A percentile compares a stretch with the other conserved stretches of the same genome.
Evolutionary conservation across 108 stramenopile genomes (phyloP).

Genomic region (Aurantiochytrium sp.): DNA sequence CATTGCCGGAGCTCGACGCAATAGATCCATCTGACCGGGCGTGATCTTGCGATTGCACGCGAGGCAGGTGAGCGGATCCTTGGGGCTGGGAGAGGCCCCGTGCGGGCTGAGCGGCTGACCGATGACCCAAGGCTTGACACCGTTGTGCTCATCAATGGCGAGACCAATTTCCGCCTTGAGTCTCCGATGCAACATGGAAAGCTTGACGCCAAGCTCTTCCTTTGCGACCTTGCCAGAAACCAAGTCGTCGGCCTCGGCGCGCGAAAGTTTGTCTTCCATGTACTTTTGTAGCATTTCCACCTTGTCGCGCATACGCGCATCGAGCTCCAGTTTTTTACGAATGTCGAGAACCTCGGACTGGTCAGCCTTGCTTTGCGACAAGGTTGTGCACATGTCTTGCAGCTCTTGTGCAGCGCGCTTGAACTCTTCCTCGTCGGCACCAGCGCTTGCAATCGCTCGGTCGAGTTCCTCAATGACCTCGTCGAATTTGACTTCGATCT

Average conservation of each 20-base stretch:
- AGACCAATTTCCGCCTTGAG: not conserved
- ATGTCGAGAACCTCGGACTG: constrained; percentile 4
- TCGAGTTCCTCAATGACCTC: constrained; percentile 2
- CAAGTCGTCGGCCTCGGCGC: not conserved
- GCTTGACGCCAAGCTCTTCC: not conserved
- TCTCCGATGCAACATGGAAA: not conserved
- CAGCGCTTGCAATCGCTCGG: not conserved
- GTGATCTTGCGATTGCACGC: not conserved
- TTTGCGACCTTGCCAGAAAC: constrained; percentile 5
- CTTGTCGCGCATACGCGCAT: not conserved
- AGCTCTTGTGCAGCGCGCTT: not conserved
- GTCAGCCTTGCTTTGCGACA: not conserved
- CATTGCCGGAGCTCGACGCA: not conserved
- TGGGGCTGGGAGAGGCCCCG: not conserved
- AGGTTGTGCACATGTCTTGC: not conserved
- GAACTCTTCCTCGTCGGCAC: not conserved
- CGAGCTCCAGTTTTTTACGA: not conserved
- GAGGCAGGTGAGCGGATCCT: not conserved
- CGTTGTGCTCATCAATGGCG: not conserved
- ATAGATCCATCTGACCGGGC: not conserved
- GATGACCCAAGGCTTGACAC: constrained; percentile 12
- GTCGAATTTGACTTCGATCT: constrained; percentile 15
- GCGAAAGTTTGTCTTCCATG: constrained; percentile 12
- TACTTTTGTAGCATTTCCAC: constrained; percentile 7
- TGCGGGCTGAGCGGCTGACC: not conserved